Conservation (phyloP, 163 green algal genomes). For the Scenedesmus sp. region DNA sequence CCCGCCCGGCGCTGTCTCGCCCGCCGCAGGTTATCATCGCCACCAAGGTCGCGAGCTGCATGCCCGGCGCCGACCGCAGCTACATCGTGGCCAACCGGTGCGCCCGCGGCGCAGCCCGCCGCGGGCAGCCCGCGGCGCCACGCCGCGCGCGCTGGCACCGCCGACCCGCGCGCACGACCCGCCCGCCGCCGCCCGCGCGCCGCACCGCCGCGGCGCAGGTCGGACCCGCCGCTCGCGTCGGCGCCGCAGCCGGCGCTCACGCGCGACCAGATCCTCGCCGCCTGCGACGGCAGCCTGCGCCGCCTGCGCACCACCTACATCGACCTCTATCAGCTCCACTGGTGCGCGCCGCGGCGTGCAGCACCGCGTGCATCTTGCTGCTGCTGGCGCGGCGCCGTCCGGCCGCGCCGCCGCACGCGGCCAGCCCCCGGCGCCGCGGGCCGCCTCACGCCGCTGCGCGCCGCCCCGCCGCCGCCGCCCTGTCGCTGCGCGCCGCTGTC, state of each 20-base stretch:
- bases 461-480: no score
- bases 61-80: constrained; percentile 52
- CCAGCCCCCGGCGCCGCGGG: no score
- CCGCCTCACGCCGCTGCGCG: no score
- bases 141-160: constrained; percentile 55
- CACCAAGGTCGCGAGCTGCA: constrained; percentile 72
- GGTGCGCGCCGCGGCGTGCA: no score
- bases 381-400: no score
- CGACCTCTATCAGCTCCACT: constrained; percentile 87
- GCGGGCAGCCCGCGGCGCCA: no score
- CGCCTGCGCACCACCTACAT: constrained; percentile 88
- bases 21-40: constrained; percentile 71
- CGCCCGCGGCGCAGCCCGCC: no score
- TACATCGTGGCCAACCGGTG: constrained; percentile 57
- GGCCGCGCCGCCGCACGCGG: no score
- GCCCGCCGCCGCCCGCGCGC: no score
- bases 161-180: neutral
- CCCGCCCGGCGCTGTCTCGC: no score
- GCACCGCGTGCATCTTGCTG: no score
- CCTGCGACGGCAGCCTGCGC: constrained; percentile 60
- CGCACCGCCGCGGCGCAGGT: constrained; percentile 21
- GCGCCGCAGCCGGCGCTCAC: constrained; percentile 47
- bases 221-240: constrained; percentile 34
- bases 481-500: no score
- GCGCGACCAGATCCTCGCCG: constrained; percentile 53